These are phyloP conservation scores for Exophiala calicioides DNA, from an alignment of 2,329 filamentous ascomycete genomes.

Conservation along the genomic window DNA sequence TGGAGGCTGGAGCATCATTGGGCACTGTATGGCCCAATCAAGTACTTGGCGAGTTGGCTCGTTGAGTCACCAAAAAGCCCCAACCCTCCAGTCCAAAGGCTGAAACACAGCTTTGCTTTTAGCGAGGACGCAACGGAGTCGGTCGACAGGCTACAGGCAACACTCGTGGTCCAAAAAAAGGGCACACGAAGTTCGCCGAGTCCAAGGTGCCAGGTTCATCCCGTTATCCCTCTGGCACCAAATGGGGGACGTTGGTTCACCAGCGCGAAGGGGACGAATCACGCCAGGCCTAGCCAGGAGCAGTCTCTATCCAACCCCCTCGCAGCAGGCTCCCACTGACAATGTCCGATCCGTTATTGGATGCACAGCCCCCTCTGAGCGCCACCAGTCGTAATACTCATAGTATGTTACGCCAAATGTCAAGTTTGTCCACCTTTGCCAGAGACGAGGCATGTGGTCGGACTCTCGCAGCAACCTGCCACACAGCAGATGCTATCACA, in stretches of 20 bases:
- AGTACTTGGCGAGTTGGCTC: not conserved
- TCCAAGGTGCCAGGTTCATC: too few species aligned
- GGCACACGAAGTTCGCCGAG: too few species aligned
- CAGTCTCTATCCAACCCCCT: not conserved
- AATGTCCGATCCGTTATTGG: not conserved
- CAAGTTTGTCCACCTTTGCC: too few species aligned
- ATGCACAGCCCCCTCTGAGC: not conserved
- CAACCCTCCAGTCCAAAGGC: constrained; percentile 1
- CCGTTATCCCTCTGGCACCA: too few species aligned
- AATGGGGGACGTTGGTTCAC: too few species aligned
- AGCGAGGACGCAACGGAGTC: not conserved
- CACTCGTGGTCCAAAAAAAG: not conserved
- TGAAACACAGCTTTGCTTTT: not conserved
- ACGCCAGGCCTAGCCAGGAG: not conserved
- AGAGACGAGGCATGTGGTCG: too few species aligned
- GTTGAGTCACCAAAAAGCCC: not conserved
- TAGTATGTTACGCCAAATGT: too few species aligned
- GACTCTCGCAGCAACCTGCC: too few species aligned
- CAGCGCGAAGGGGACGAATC: constrained; percentile 15
- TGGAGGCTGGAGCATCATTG: too few species aligned
- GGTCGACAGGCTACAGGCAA: not conserved
- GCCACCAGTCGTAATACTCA: too few species aligned
- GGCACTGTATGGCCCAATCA: too few species aligned
- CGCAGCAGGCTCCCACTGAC: not conserved
- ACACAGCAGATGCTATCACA: too few species aligned